Conservation (phyloP, 1,284 basidiomycete species). For the Ustilago tritici region DNA sequence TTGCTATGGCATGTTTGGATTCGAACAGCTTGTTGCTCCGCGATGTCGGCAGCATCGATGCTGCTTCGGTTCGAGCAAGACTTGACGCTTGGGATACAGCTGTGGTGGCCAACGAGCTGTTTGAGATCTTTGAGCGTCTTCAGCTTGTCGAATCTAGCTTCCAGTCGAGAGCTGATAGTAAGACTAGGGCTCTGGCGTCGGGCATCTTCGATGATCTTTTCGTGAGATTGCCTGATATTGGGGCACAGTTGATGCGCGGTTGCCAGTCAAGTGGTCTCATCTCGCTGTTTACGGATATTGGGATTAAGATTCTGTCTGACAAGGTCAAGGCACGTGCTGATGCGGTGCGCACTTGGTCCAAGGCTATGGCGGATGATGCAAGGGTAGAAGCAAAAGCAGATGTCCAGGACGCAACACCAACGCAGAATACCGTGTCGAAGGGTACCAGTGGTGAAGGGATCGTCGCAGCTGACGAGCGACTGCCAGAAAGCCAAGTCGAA, state of each 20-base stretch:
- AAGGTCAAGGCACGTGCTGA: constrained; percentile 19
- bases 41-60: constrained; percentile 27
- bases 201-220: constrained; percentile 49
- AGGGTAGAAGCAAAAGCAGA: too few species aligned
- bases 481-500: constrained; percentile 13
- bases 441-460: not conserved
- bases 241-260: constrained; percentile 43
- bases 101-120: constrained; percentile 41
- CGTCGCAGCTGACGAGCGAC: too few species aligned
- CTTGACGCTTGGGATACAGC: constrained; percentile 44
- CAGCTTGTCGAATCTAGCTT: constrained; percentile 48
- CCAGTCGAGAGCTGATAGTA: constrained; percentile 50
- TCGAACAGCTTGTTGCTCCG: constrained; percentile 38
- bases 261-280: constrained; percentile 35
- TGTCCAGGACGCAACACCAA: not conserved
- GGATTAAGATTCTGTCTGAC: constrained; percentile 41
- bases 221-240: constrained; percentile 30
- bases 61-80: constrained; percentile 23
- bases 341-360: not conserved
- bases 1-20: constrained; percentile 33
- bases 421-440: too few species aligned
- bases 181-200: constrained; percentile 39
- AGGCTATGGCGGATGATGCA: not conserved
- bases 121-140: constrained; percentile 48
- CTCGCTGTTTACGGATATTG: constrained; percentile 42